phyloP scores from a whole-genome alignment of 305 asterid species.

The Coffea humblotiana region DNA sequence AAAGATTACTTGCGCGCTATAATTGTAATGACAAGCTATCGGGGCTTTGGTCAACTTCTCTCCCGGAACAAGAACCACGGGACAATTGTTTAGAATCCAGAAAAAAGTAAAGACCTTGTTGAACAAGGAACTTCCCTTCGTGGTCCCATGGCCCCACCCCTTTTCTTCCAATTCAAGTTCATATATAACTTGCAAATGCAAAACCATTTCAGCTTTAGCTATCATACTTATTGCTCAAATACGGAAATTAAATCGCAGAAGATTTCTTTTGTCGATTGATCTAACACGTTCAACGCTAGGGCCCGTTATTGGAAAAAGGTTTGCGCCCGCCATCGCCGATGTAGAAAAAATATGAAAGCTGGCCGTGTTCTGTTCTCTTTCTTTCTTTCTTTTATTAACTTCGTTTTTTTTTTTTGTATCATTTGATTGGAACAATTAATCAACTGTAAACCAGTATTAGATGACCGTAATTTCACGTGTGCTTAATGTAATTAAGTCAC shows the following conservation, averaged over 20 bases:
- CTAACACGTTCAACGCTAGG: neutral
- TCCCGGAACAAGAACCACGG: neutral
- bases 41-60: neutral
- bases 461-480: neutral
- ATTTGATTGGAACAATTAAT: too few relatives aligned
- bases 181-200: conserved; percentile 13
- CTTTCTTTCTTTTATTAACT: neutral
- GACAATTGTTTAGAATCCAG: neutral
- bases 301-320: neutral
- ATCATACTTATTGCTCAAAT: neutral
- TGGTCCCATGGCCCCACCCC: neutral
- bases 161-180: conserved; percentile 21
- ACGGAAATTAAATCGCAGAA: neutral
- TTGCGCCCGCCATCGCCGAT: neutral
- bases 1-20: neutral
- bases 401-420: neutral
- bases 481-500: neutral
- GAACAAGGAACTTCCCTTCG: neutral
- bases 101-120: conserved; percentile 13
- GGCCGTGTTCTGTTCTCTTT: neutral
- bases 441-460: too few relatives aligned
- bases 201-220: neutral
- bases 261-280: neutral
- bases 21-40: neutral
- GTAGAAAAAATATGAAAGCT: neutral